phyloP scores from a whole-genome alignment of 2,329 filamentous ascomycete species.

The Juglanconis oblonga region DNA sequence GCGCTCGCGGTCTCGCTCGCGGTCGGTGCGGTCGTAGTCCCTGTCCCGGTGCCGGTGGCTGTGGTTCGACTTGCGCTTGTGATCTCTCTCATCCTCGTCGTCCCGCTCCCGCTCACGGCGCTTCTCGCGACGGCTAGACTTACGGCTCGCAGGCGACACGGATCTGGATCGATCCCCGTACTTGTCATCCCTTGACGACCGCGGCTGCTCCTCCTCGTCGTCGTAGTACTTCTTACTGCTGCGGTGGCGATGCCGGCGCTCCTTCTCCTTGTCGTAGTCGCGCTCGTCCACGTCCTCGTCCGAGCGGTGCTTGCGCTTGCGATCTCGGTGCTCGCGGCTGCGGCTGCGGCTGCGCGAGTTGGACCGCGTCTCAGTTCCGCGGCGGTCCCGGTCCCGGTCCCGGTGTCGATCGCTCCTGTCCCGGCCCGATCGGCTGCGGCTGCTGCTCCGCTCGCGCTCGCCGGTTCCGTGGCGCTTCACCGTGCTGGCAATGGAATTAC shows the following conservation, averaged over 20 bases:
- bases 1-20: constrained; percentile 28
- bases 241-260: constrained; percentile 16
- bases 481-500: constrained; percentile 41
- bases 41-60: constrained; percentile 18
- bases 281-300: constrained; percentile 14
- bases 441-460: constrained; percentile 24
- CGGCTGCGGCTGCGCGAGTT: constrained; percentile 9
- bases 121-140: constrained; percentile 19
- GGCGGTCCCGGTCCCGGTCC: constrained; percentile 15
- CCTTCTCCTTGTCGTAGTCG: constrained; percentile 16
- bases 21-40: constrained; percentile 11
- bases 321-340: constrained; percentile 17
- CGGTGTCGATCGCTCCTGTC: constrained; percentile 14
- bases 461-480: constrained; percentile 22
- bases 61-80: constrained; percentile 18
- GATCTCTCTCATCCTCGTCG: constrained; percentile 21
- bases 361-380: constrained; percentile 10
- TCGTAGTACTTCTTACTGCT: constrained; percentile 18
- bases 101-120: constrained; percentile 24
- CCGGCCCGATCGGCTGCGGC: constrained; percentile 21
- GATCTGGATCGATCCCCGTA: constrained; percentile 20
- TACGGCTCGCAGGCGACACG: constrained; percentile 20
- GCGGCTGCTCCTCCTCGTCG: constrained; percentile 15
- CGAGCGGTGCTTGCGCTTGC: constrained; percentile 18
- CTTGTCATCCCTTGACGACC: constrained; percentile 18